Percentiles rank a stretch among this genome's conserved stretches.
phyloP scores from a whole-genome alignment of 1,284 basidiomycete genomes.

The Apiotrichum gracile region DNA sequence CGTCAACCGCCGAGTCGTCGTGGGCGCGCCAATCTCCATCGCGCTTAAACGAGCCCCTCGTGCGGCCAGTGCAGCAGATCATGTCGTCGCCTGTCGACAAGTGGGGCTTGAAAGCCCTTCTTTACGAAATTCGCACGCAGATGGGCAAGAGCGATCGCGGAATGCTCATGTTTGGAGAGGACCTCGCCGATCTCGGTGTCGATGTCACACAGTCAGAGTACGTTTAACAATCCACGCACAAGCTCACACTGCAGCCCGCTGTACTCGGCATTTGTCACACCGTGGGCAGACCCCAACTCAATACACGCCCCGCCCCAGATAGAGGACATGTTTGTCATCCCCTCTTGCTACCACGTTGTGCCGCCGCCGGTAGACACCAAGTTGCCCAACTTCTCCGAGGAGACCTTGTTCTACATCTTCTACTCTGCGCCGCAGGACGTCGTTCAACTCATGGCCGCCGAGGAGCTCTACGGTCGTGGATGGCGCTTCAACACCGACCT shows the following conservation, averaged over 20 bases:
- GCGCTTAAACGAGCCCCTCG: conserved; percentile 53
- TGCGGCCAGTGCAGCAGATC: conserved; percentile 91
- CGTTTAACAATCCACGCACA: conserved; percentile 35
- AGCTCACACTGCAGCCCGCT: conserved; percentile 57
- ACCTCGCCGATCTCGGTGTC: conserved; percentile 86
- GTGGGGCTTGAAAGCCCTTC: conserved; percentile 83
- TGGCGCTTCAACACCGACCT: conserved; percentile 98
- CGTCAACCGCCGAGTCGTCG: conserved; percentile 27
- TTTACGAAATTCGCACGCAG: conserved; percentile 74
- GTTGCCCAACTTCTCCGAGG: conserved; percentile 84
- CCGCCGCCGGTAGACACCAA: conserved; percentile 83
- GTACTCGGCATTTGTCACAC: conserved; percentile 91
- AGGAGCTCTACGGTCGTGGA: conserved; percentile 94
- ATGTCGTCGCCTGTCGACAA: conserved; percentile 89
- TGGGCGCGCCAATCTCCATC: conserved; percentile 31
- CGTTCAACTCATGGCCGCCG: conserved; percentile 82
- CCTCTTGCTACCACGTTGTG: conserved; percentile 88
- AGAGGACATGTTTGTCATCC: conserved; percentile 64
- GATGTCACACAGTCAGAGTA: conserved; percentile 81
- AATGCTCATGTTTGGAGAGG: conserved; percentile 81
- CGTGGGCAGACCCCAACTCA: conserved; percentile 85
- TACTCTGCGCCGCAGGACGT: conserved; percentile 90
- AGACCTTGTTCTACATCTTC: conserved; percentile 98
- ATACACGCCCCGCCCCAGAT: conserved; percentile 32
- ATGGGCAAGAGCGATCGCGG: conserved; percentile 81